Conservation (phyloP, 495 filamentous ascomycete genomes). For the Pyrenula massariospora region DNA sequence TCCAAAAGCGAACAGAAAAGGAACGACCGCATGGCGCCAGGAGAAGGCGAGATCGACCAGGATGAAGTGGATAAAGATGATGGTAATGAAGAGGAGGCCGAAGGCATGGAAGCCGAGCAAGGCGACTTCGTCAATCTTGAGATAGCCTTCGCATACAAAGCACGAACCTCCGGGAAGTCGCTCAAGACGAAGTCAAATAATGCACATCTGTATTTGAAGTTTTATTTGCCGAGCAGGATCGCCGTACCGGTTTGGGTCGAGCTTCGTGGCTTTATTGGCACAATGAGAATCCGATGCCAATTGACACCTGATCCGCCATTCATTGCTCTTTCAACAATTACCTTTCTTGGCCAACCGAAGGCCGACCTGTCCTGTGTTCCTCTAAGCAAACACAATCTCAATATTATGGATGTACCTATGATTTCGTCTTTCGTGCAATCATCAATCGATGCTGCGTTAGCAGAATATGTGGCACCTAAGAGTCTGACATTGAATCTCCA, state of each 20-base stretch:
- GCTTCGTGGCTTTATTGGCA: slow-evolving; percentile 52
- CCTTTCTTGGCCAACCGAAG: slow-evolving; percentile 65
- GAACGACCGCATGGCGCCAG: slow-evolving; percentile 39
- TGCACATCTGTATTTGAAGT: slow-evolving; percentile 56
- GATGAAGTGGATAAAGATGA: slow-evolving; percentile 7
- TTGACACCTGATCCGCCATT: slow-evolving; percentile 63
- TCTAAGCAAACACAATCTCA: slow-evolving; percentile 50
- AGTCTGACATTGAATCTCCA: slow-evolving; percentile 59
- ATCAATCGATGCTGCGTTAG: slow-evolving; percentile 56
- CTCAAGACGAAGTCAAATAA: slow-evolving; percentile 52
- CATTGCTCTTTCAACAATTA: slow-evolving; percentile 55
- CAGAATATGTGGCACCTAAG: slow-evolving; percentile 64
- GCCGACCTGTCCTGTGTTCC: slow-evolving; percentile 59
- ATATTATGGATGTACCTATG: slow-evolving; percentile 60
- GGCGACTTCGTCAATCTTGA: slow-evolving; percentile 65
- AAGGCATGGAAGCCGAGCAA: slow-evolving; percentile 63
- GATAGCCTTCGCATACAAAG: slow-evolving; percentile 56
- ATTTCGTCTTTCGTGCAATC: slow-evolving; percentile 64
- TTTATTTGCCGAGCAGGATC: slow-evolving; percentile 49
- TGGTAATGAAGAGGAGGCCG: slow-evolving; percentile 29
- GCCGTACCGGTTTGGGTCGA: slow-evolving; percentile 62
- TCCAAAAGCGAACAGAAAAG: slow-evolving; percentile 16
- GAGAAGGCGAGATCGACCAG: slow-evolving; percentile 20
- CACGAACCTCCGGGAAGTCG: slow-evolving; percentile 39
- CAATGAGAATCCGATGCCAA: slow-evolving; percentile 52